A percentile compares a stretch with the other conserved stretches of the same genome.
These are phyloP conservation scores for Alternaria alternata DNA, from an alignment of 2,329 filamentous ascomycete species.

Conservation along the genomic window DNA sequence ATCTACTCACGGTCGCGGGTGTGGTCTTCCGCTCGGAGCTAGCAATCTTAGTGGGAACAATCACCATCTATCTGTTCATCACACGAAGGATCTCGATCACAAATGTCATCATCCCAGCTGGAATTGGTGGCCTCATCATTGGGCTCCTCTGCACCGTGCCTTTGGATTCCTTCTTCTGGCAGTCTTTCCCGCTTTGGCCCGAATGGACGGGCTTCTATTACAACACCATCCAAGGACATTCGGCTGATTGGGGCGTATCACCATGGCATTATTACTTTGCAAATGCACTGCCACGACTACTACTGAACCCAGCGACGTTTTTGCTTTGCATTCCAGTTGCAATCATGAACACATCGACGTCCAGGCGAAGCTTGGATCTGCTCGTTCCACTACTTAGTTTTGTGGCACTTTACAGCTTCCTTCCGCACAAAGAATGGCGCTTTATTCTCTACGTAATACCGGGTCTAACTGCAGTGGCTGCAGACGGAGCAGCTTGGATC, in stretches of 20 bases:
- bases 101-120: constrained; percentile 69
- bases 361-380: constrained; percentile 58
- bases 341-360: constrained; percentile 58
- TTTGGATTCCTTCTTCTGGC: constrained; percentile 95
- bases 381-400: constrained; percentile 75
- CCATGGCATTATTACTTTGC: constrained; percentile 88
- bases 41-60: constrained; percentile 77
- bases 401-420: constrained; percentile 80
- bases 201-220: constrained; percentile 89
- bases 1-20: constrained; percentile 79
- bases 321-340: constrained; percentile 61
- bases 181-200: constrained; percentile 78
- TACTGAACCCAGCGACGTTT: constrained; percentile 78
- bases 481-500: constrained; percentile 71
- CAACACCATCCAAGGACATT: constrained; percentile 85
- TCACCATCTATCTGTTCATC: constrained; percentile 70
- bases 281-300: constrained; percentile 79
- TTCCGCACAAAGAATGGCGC: constrained; percentile 95
- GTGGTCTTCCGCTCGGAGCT: constrained; percentile 91
- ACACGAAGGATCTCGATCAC: constrained; percentile 63
- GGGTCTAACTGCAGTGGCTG: constrained; percentile 77
- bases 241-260: constrained; percentile 85
- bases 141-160: constrained; percentile 75
- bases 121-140: constrained; percentile 69
- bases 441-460: constrained; percentile 93